Percentiles rank a stretch among this genome's conserved stretches.
phyloP scores from a whole-genome alignment of 768 basidiomycete species.

The Kondoa malvinella region DNA sequence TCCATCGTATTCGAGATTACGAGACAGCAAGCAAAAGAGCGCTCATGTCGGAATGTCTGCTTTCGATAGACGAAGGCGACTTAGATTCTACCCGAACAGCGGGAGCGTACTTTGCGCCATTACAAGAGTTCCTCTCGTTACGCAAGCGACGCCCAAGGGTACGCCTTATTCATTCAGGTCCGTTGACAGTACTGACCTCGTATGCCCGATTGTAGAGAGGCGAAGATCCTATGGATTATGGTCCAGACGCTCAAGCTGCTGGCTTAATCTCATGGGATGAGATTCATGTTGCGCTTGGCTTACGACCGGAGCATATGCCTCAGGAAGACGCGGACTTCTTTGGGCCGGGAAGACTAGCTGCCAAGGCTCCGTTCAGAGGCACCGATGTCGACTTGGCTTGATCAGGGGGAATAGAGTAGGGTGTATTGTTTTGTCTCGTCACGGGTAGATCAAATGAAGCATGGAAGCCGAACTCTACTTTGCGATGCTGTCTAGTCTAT shows the following conservation, averaged over 20 bases:
- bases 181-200: neutral
- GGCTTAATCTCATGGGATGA: neutral
- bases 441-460: no score
- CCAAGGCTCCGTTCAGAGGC: neutral
- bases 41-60: constrained; percentile 17
- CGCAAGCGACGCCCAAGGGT: constrained; percentile 21
- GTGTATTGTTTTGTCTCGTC: no score
- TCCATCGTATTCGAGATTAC: constrained; percentile 23
- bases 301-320: neutral
- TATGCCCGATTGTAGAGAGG: constrained; percentile 2
- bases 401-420: neutral
- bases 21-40: constrained; percentile 8
- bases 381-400: neutral
- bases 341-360: neutral
- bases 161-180: neutral
- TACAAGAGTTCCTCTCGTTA: constrained; percentile 3
- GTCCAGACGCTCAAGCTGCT: neutral
- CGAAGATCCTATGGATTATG: constrained; percentile 7
- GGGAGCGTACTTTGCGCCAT: constrained; percentile 21
- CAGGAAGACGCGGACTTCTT: neutral
- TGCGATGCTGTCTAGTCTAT: no score
- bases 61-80: constrained; percentile 19
- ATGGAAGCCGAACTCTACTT: no score
- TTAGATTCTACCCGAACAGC: constrained; percentile 10
- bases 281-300: neutral